Conservation (phyloP, 768 basidiomycete genomes). For the Cantharellus anzutake region DNA sequence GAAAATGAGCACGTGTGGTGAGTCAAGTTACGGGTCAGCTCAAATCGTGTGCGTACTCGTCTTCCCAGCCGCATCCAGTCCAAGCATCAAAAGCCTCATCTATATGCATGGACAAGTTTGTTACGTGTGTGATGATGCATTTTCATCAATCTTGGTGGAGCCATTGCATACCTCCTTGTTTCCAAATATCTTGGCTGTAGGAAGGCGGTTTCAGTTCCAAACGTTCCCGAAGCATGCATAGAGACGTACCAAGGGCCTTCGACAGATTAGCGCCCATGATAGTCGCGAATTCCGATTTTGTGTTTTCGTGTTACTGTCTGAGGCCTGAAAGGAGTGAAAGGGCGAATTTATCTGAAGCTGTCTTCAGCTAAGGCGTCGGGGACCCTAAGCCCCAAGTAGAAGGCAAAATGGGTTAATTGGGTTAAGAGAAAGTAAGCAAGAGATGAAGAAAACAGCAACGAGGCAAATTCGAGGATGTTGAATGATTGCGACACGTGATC, state of each 20-base stretch:
- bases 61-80: conserved; percentile 26
- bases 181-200: conserved; percentile 8
- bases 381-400: too few species aligned
- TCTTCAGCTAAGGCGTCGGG: too few species aligned
- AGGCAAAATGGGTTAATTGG: too few species aligned
- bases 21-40: not conserved
- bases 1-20: not conserved
- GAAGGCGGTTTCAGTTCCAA: not conserved
- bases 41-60: conserved; percentile 13
- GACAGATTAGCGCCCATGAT: conserved; percentile 11
- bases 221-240: not conserved
- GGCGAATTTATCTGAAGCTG: too few species aligned
- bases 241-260: conserved; percentile 9
- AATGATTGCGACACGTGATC: too few species aligned
- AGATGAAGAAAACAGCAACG: too few species aligned
- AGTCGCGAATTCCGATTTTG: not conserved
- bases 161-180: conserved; percentile 5
- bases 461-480: too few species aligned
- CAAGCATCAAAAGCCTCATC: conserved; percentile 15
- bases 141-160: not conserved
- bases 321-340: not conserved
- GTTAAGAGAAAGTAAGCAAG: too few species aligned
- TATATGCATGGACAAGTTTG: not conserved
- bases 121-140: not conserved
- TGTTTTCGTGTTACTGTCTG: not conserved